These are phyloP conservation scores for Kwoniella botswanensis DNA, from an alignment of 768 basidiomycete genomes.

Conservation along the genomic window DNA sequence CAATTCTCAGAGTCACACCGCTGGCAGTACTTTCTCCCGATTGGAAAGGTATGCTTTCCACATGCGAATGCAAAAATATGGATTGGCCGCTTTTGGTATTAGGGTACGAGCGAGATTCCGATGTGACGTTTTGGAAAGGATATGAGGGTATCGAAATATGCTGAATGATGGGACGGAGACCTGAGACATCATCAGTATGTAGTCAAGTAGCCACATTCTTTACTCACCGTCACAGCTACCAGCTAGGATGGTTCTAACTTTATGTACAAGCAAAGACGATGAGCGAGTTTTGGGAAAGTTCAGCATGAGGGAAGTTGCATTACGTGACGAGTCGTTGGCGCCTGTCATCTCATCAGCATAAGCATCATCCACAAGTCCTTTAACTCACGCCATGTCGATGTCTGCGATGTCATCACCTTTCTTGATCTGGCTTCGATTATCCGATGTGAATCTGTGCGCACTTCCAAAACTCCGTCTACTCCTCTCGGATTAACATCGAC, in stretches of 20 bases:
- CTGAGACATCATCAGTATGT: conserved; percentile 2
- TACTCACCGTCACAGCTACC: conserved; percentile 20
- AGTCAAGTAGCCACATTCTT: background rate
- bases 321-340: background rate
- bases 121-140: conserved; percentile 52
- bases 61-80: conserved; percentile 44
- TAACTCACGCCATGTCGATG: conserved; percentile 16
- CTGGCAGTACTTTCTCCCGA: conserved; percentile 20
- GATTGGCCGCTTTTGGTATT: conserved; percentile 27
- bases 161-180: conserved; percentile 29
- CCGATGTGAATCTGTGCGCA: conserved; percentile 1
- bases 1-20: conserved; percentile 36
- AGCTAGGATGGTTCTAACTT: background rate
- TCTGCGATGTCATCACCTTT: background rate
- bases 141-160: conserved; percentile 6
- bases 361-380: background rate
- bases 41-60: conserved; percentile 49
- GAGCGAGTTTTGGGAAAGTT: conserved; percentile 1
- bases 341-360: background rate
- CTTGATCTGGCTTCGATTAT: background rate
- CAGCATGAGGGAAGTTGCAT: background rate
- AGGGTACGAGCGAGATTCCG: conserved; percentile 69
- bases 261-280: conserved; percentile 26
- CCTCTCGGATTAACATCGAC: conserved; percentile 5
- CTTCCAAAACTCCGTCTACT: background rate